Evolutionary conservation across 2,329 filamentous ascomycete species (phyloP), one percentile per base, ranked within the genome.

Genomic region (Diaporthe humulicola): DNA sequence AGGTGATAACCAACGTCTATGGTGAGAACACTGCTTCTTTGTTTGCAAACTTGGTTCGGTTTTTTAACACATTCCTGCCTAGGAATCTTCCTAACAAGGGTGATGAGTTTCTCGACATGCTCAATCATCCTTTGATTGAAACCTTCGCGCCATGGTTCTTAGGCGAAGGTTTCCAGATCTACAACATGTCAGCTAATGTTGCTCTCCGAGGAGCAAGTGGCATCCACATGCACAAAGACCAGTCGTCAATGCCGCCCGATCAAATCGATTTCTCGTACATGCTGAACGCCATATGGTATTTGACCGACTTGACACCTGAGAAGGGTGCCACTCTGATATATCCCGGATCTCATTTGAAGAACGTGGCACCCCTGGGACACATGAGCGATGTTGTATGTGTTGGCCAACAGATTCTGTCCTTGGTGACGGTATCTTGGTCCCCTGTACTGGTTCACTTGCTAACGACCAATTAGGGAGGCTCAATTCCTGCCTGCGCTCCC

Each of bases 41-140:
- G 42, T 30, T 17, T 50, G 30, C 42, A 67, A 25, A 64, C 19
- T 50, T 50, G 14, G 30, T 10, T 36, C 28, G 14, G 19, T 67
- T 50, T 67, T 50, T 28, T 67, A 50, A 67, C 38, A 2, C 9
- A 9, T 17, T 36, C 36, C 1, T 36, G 19, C 28, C 6, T 36
- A 67, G 61, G 61, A 67, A 67, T 12, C 61, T 67, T 50, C 61
- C 61, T 67, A 67, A 67, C 61, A 67, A 67, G 61, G 61, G 61
- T 7, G 61, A 67, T 50, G 61, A 67, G 61, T 67, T 67, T 17
- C 61, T 67, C 61, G 61, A 67, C 22, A 9, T 67, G 42, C 61
- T 67, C 61, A 67, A 67, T 36, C 61, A 67, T 22, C 61, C 61
- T 36, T 36, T 67, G 61, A 6, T 67, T 25, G 61, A 67, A 50